phyloP scores from a whole-genome alignment of 2,329 filamentous ascomycete genomes.

The Colletotrichum scovillei region DNA sequence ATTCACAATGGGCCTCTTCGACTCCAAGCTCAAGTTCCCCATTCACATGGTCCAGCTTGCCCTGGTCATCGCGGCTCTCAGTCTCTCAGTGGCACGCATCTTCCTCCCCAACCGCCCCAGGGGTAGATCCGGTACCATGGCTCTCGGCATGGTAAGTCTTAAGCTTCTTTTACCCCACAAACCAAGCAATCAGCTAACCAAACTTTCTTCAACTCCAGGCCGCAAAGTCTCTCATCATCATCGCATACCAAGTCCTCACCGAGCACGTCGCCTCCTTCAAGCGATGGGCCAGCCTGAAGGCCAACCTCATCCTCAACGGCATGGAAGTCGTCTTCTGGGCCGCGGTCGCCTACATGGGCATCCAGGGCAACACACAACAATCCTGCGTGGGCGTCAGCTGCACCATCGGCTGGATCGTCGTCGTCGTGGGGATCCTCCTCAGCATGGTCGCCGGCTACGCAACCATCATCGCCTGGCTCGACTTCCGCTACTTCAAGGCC shows the following conservation, averaged over 20 bases:
- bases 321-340: slow-evolving; percentile 56
- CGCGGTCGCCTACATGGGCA: slow-evolving; percentile 40
- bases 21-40: slow-evolving; percentile 22
- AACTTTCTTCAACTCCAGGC: slow-evolving; percentile 33
- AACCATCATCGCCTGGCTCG: slow-evolving; percentile 26
- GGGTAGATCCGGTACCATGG: slow-evolving; percentile 26
- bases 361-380: slow-evolving; percentile 19
- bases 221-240: slow-evolving; percentile 52
- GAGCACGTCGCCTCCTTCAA: slow-evolving; percentile 46
- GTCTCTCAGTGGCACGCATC: slow-evolving; percentile 26
- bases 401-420: slow-evolving; percentile 28
- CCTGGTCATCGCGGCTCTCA: slow-evolving; percentile 14
- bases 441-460: slow-evolving; percentile 25
- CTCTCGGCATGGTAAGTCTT: slow-evolving; percentile 28
- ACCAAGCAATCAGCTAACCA: background rate
- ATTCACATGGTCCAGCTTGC: slow-evolving; percentile 32
- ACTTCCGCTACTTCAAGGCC: slow-evolving; percentile 15
- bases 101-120: slow-evolving; percentile 14
- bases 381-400: slow-evolving; percentile 29
- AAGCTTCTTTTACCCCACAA: background rate
- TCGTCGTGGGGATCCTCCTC: slow-evolving; percentile 21
- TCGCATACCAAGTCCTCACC: slow-evolving; percentile 53
- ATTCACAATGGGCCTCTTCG: background rate
- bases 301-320: slow-evolving; percentile 52
- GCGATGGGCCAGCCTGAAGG: slow-evolving; percentile 53